Conservation (phyloP, 306 rosid species). For the Cucurbita moschata region DNA sequence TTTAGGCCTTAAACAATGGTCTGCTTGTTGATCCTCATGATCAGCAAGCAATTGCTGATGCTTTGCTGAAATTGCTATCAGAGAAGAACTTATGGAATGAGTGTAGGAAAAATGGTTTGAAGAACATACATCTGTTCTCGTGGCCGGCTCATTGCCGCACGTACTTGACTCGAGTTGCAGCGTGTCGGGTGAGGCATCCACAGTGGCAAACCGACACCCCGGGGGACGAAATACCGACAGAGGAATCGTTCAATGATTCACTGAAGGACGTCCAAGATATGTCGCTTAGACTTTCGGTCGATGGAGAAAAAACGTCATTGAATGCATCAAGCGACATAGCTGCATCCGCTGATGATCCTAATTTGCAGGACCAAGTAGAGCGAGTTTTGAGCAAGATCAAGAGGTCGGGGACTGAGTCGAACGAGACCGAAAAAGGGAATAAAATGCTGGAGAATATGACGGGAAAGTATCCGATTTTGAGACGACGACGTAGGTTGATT, state of each 20-base stretch:
- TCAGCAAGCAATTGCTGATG: conserved; percentile 45
- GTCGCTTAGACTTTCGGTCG: conserved; percentile 59
- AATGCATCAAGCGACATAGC: conserved; percentile 22
- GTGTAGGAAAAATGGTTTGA: conserved; percentile 56
- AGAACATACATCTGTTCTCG: conserved; percentile 51
- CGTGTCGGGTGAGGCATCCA: conserved; percentile 64
- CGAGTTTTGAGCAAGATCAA: conserved; percentile 41
- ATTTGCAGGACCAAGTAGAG: conserved; percentile 54
- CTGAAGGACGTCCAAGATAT: conserved; percentile 60
- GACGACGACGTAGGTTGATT: conserved; percentile 42
- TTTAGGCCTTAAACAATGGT: conserved; percentile 51
- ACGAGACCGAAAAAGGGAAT: conserved; percentile 20
- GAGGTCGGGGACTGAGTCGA: conserved; percentile 21
- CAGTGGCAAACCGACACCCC: conserved; percentile 64
- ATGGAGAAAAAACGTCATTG: conserved; percentile 36
- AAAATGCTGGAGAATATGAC: conserved; percentile 25
- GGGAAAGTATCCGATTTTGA: conserved; percentile 41
- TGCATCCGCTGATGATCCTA: conserved; percentile 23
- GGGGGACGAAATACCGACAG: conserved; percentile 31
- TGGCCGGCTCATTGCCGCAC: conserved; percentile 74
- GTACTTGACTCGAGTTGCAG: conserved; percentile 52
- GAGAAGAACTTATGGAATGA: conserved; percentile 55
- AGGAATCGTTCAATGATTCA: conserved; percentile 47
- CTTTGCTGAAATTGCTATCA: conserved; percentile 45
- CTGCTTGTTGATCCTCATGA: conserved; percentile 67